These are phyloP conservation scores for Blastobotrys persicus DNA, from an alignment of 1,139 yeast species.

Conservation along the genomic window DNA sequence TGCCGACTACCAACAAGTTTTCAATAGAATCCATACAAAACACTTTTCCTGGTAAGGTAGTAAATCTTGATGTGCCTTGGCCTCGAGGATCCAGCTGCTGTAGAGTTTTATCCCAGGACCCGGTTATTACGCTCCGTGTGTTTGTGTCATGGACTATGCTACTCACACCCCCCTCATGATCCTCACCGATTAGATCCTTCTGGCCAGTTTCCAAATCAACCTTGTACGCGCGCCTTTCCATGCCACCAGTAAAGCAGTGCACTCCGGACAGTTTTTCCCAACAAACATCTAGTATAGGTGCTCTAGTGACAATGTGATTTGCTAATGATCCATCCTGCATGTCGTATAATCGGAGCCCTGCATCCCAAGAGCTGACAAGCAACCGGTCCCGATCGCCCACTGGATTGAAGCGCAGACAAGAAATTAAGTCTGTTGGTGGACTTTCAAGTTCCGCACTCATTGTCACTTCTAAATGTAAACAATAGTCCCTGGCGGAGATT, in stretches of 20 bases:
- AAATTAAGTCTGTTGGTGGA: slow-evolving; percentile 35
- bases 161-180: slow-evolving; percentile 39
- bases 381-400: slow-evolving; percentile 25
- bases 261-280: slow-evolving; percentile 30
- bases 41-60: slow-evolving; percentile 51
- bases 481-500: background rate
- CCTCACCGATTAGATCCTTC: slow-evolving; percentile 29
- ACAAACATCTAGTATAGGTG: slow-evolving; percentile 35
- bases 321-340: slow-evolving; percentile 18
- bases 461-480: background rate
- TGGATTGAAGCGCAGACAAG: slow-evolving; percentile 32
- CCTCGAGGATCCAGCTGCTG: slow-evolving; percentile 42
- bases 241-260: slow-evolving; percentile 31
- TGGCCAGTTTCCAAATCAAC: slow-evolving; percentile 30
- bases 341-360: slow-evolving; percentile 32
- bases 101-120: slow-evolving; percentile 55
- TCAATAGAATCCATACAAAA: slow-evolving; percentile 59
- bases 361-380: slow-evolving; percentile 42
- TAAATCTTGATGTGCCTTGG: slow-evolving; percentile 13
- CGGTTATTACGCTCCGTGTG: slow-evolving; percentile 44
- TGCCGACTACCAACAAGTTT: slow-evolving; percentile 52
- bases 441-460: slow-evolving; percentile 21
- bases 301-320: slow-evolving; percentile 25
- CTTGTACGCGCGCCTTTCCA: slow-evolving; percentile 31
- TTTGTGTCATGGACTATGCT: slow-evolving; percentile 29